phyloP scores from a whole-genome alignment of 441 rosid genomes.

The Breynia disticha region DNA sequence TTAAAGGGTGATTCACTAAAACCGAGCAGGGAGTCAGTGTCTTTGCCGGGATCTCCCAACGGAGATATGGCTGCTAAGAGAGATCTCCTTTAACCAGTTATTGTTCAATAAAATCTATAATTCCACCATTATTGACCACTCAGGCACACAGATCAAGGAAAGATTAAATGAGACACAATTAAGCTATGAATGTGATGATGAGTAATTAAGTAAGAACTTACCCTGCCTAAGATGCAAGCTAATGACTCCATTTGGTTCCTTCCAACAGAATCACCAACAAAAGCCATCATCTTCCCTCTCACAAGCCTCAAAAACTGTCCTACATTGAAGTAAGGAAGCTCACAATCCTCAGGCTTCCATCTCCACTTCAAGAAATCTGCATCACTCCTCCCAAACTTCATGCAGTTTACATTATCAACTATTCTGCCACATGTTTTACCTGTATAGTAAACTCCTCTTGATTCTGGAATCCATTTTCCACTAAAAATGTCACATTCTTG shows the following conservation, averaged over 20 bases:
- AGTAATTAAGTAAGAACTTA: no score
- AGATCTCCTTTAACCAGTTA: no score
- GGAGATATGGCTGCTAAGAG: no score
- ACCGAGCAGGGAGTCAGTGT: no score
- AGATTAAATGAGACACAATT: no score
- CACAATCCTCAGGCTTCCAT: conserved; percentile 80
- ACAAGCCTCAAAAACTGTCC: conserved; percentile 75
- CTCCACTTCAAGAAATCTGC: conserved; percentile 84
- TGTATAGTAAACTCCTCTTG: conserved; percentile 62
- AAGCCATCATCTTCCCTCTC: conserved; percentile 86
- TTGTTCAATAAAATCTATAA: no score
- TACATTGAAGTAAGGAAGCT: conserved; percentile 83
- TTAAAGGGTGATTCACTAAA: no score
- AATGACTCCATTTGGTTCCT: conserved; percentile 97
- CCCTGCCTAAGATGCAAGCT: conserved; percentile 86
- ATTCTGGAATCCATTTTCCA: conserved; percentile 82
- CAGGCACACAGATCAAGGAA: no score
- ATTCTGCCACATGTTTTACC: conserved; percentile 79
- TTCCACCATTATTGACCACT: no score
- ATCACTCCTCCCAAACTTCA: conserved; percentile 92
- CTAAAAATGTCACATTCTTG: conserved; percentile 52
- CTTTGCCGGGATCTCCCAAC: no score
- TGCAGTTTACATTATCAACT: conserved; percentile 96
- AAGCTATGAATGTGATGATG: no score
- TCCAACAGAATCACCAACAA: conserved; percentile 93